Conservation (phyloP, 148 eudicot genomes). For the Heliamphora exappendiculata region DNA sequence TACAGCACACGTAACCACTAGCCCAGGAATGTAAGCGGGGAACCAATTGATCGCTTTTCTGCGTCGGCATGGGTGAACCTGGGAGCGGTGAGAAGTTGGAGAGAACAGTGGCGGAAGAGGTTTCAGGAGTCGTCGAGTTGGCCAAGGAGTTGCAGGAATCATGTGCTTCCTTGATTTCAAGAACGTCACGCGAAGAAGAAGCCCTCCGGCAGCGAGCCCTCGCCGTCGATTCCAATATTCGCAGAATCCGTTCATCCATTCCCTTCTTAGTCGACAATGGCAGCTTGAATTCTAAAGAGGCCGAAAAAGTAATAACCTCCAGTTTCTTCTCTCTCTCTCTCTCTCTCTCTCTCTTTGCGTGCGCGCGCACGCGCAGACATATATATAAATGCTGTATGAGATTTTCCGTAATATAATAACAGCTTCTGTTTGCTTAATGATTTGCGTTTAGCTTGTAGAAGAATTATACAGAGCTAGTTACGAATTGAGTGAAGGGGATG, state of each 20-base stretch:
- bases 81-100: not conserved
- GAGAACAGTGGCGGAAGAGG: slow-evolving; percentile 35
- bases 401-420: not conserved
- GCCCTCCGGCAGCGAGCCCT: slow-evolving; percentile 56
- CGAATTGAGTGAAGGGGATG: slow-evolving; percentile 75
- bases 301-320: slow-evolving; percentile 42
- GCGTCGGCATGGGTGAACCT: slow-evolving; percentile 9
- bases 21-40: not conserved
- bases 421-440: slow-evolving; percentile 2
- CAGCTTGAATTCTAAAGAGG: slow-evolving; percentile 40
- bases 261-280: slow-evolving; percentile 21
- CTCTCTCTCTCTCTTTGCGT: not conserved
- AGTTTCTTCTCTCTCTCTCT: not conserved
- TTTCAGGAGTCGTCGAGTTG: slow-evolving; percentile 46
- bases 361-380: too few relatives aligned
- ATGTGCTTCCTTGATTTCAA: slow-evolving; percentile 54
- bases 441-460: slow-evolving; percentile 51
- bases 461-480: slow-evolving; percentile 66
- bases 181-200: slow-evolving; percentile 58
- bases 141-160: slow-evolving; percentile 80
- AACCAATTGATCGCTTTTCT: not conserved
- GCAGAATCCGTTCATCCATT: slow-evolving; percentile 40
- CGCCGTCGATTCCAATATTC: slow-evolving; percentile 45
- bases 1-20: not conserved
- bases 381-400: not conserved